Evolutionary conservation across 768 basidiomycete species (phyloP), one percentile per base, ranked within the genome.

Genomic region (Rhizopogon rudus): DNA sequence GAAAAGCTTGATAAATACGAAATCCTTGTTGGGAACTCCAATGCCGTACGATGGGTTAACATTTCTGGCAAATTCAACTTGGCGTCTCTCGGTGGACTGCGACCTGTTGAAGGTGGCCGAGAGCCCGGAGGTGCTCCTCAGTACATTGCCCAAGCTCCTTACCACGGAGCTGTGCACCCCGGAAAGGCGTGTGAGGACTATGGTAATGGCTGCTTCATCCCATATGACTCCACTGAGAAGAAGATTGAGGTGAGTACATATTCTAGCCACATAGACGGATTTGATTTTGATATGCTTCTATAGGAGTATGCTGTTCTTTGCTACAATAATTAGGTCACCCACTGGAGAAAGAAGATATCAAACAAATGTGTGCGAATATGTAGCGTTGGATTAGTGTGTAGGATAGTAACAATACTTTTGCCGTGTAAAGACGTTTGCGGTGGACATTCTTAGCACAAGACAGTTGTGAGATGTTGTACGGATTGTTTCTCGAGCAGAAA

Each of bases 51-150:
- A 48, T 91, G 88, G 88, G 81, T 86, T 0, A 57, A 73, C 48
- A 60, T 67, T 48, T 67, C 68, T 35, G 84, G 83, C 28, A 67
- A 63, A 6, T 58, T 88, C 55, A 73, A 81, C 51, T 54, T 81
- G 35, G 44, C 63, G 1, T 53, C 61, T 39, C 77, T 87, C 33
- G 16, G 16, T 25, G 71, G 78, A 45, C 69, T 69, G 45, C 68
- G 57, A 5, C 86, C 85, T 1, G 84, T 91, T 37, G 85, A 88
- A 56, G 88, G 83, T 48, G 88, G 88, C 2, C 73, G 68, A 29
- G 88, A 90, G 64, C 71, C 75, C 13, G 76, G 84, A 55, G 86
- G 85, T n/a, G 73, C 76, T 1, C 75, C 73, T 6, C 71, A 88
- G 16, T 88, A 79, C 66, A 73, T 91, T 54, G 82, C 79, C 5